Evolutionary conservation across 768 basidiomycete species (phyloP).

Genomic region (Cystobasidium onofrii): DNA sequence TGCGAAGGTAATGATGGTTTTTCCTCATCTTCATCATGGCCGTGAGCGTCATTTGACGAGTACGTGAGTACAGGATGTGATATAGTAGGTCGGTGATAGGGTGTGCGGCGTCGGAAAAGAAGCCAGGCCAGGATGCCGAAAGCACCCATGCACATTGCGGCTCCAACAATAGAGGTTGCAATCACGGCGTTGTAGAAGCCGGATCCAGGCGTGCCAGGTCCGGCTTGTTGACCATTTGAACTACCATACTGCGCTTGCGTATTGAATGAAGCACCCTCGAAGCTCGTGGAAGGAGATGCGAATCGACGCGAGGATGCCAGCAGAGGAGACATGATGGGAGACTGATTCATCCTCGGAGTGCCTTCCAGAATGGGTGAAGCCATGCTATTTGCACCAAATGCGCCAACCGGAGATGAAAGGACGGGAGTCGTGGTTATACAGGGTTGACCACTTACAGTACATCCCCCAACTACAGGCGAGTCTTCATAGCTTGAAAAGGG

Average conservation of each 20-base stretch:
- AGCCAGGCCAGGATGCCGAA: neutral
- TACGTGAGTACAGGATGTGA: conserved; percentile 9
- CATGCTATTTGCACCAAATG: neutral
- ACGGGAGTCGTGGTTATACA: neutral
- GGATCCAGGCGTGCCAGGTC: neutral
- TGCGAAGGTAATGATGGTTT: neutral
- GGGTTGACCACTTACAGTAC: neutral
- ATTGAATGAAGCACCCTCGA: no score
- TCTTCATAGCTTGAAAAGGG: neutral
- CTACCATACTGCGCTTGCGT: no score
- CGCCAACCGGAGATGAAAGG: neutral
- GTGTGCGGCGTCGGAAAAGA: neutral
- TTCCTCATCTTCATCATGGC: conserved; percentile 7
- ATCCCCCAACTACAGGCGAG: no score
- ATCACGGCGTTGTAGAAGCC: conserved; percentile 16
- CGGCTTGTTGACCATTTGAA: no score
- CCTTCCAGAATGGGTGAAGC: neutral
- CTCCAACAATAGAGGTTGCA: conserved; percentile 13
- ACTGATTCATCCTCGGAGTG: neutral
- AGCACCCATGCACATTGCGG: conserved; percentile 15
- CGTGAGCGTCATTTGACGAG: neutral
- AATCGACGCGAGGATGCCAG: neutral
- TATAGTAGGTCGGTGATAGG: neutral
- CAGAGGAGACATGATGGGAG: neutral
- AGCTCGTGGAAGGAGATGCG: neutral